Evolutionary conservation across 768 basidiomycete genomes (phyloP).

Genomic region (Paxillus rubicundulus): DNA sequence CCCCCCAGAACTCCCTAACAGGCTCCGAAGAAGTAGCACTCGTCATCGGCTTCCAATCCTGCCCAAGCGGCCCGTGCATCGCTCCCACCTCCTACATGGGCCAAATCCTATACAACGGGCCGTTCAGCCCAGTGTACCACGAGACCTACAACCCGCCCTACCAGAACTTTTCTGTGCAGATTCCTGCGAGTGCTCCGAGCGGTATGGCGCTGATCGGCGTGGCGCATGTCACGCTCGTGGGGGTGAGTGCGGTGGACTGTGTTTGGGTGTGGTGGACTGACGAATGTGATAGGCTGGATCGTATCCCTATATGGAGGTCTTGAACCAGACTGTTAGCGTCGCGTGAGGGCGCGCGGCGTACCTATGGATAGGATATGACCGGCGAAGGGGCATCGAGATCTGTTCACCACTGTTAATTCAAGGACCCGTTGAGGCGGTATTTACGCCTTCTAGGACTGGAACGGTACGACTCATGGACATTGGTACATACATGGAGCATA

Average conservation of each 20-base stretch:
- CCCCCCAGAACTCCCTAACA: conserved; percentile 34
- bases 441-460: too few relatives aligned
- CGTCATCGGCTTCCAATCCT: conserved; percentile 44
- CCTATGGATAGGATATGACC: too few relatives aligned
- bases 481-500: too few relatives aligned
- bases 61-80: conserved; percentile 26
- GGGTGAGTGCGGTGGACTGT: conserved; percentile 31
- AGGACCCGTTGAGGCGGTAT: too few relatives aligned
- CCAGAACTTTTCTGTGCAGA: conserved; percentile 44
- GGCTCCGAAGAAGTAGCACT: conserved; percentile 45
- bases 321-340: conserved; percentile 32
- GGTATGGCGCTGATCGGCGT: conserved; percentile 39
- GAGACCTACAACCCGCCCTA: conserved; percentile 34
- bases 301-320: conserved; percentile 29
- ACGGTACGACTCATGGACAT: too few relatives aligned
- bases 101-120: conserved; percentile 46
- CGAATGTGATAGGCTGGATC: conserved; percentile 29
- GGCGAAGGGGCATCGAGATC: too few relatives aligned
- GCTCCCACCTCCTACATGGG: conserved; percentile 36
- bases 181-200: conserved; percentile 29
- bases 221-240: conserved; percentile 38
- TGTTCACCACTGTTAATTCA: too few relatives aligned
- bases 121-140: conserved; percentile 38
- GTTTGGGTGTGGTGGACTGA: not conserved
- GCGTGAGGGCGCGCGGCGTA: conserved; percentile 5